Conservation (phyloP, 768 basidiomycete species). For the Kondoa malvinella region DNA sequence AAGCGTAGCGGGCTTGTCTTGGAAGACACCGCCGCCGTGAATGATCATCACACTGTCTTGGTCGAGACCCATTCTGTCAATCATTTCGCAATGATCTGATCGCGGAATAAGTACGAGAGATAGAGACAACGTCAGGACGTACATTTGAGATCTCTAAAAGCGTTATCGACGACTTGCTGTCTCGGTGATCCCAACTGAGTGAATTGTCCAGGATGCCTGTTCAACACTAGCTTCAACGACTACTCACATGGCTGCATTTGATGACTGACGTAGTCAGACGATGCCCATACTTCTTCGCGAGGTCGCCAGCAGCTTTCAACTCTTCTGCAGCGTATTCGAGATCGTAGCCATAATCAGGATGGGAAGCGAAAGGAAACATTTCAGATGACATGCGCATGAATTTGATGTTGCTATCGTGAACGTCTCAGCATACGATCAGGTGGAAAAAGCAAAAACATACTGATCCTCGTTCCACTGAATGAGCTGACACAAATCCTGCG, state of each 20-base stretch:
- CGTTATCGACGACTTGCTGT: conserved; percentile 52
- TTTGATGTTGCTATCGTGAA: conserved; percentile 43
- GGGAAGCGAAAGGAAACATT: conserved; percentile 84
- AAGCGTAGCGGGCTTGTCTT: conserved; percentile 56
- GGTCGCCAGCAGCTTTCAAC: conserved; percentile 44
- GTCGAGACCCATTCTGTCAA: conserved; percentile 65
- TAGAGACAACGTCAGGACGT: background rate
- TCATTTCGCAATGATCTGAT: conserved; percentile 60
- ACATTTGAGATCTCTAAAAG: conserved; percentile 57
- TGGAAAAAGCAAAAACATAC: conserved; percentile 24
- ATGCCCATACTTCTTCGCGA: conserved; percentile 55
- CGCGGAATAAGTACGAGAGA: background rate
- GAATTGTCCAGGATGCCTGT: conserved; percentile 28
- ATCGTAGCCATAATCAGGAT: conserved; percentile 59
- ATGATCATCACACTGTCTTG: conserved; percentile 77
- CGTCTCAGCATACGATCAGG: conserved; percentile 3
- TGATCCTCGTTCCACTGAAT: conserved; percentile 70
- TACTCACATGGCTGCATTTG: conserved; percentile 23
- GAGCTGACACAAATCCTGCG: conserved; percentile 14
- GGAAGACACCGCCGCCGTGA: conserved; percentile 70
- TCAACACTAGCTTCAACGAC: background rate
- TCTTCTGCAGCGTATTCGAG: conserved; percentile 53
- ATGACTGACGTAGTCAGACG: conserved; percentile 68
- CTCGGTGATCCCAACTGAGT: conserved; percentile 57
- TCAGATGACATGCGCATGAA: conserved; percentile 79